Evolutionary conservation across 176 grass and related monocot species (phyloP), one percentile per base, ranked within the genome.

Genomic region (Saccharum officinarum): DNA sequence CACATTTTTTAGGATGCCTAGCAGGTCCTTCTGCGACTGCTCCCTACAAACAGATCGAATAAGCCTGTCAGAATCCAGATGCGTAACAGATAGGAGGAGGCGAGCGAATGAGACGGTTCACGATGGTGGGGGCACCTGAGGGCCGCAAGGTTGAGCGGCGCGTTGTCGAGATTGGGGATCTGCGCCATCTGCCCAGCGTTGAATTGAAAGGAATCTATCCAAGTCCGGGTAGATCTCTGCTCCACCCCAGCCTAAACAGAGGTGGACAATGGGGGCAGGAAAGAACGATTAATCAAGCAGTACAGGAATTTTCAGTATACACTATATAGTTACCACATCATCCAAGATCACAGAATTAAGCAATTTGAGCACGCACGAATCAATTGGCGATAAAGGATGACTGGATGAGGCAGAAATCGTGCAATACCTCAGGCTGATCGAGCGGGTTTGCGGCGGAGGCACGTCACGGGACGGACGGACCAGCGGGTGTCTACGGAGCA

Each of bases 151-250:
- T 98, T 93, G 34, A 98, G 89, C 5, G 93, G 86, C 0, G 96
- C 80, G 8, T 89, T 98, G 61, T 98, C 93, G n/a, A 98, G 91
- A 77, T 79, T 94, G 31, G 93, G 96, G 75, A 98, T 98, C 88
- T 98, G 96, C 54, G 96, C 89, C 96, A 98, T 98, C 70, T 90
- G 7, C 16, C 22, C 8, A 16, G 33, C 15, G 16, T 75, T 36
- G 17, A 22, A 5, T 52, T 44, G n/a, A 25, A 14, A 10, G 49
- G 33, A 38, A 61, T 37, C 33, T 12, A 23, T 23, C 64, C 30
- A 68, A 16, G 63, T 68, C 25, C 36, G 1, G 76, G n/a, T 28
- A 13, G 37, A 20, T 34, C 34, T 36, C 34, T 36, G 4, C 34
- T 36, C 34, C 34, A 36, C 13, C 34, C 67, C 34, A 69, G 65